Evolutionary conservation across 2,329 filamentous ascomycete genomes (phyloP), one percentile per base, ranked within the genome.

Genomic region (Furcasterigmium furcatum): DNA sequence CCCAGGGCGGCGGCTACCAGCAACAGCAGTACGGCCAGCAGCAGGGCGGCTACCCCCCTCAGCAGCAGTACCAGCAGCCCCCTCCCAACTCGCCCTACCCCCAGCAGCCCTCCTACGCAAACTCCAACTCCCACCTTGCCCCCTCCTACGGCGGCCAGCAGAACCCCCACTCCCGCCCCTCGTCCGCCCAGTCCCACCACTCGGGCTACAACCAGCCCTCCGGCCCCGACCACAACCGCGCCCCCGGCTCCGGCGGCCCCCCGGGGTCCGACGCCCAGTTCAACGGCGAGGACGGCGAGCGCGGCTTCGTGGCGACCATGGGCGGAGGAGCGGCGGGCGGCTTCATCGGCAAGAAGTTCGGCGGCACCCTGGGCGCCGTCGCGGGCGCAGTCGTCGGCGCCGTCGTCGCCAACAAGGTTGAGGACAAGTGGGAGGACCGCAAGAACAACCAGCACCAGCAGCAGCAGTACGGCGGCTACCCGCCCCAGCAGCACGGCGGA

Each of bases 261-360:
- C 30, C 47, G 18, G 49, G 48, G 43, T 44, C 46, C 14, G 48
- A 50, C 32, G 48, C 46, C 38, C 42, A 50, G 18, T 38, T 48
- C 35, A 44, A 44, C 36, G 46, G 51, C 36, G 55, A 57, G 25
- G 66, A 70, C 6, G 77, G 74, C 51, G 79, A 83, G 45, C 69
- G 73, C 38, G 79, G 79, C 9, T 66, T 83, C 12, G 70, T 78
- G 12, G 73, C 78, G 2, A 76, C 77, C 3, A 55, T 82, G 4
- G 46, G 78, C 2, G 78, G 78, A 13, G 73, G 75, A 19, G 74
- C 71, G 3, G 72, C 70, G 1, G 79, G 79, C 30, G 78, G 73
- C 1, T 74, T 76, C 46, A 46, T 78, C 0, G 78, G 73, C 0
- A 73, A 80, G 56, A 74, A 82, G 59, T 58, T 77, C 10, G 75